phyloP scores from a whole-genome alignment of 169 alveolate genomes.

The Plasmodium vivax region DNA sequence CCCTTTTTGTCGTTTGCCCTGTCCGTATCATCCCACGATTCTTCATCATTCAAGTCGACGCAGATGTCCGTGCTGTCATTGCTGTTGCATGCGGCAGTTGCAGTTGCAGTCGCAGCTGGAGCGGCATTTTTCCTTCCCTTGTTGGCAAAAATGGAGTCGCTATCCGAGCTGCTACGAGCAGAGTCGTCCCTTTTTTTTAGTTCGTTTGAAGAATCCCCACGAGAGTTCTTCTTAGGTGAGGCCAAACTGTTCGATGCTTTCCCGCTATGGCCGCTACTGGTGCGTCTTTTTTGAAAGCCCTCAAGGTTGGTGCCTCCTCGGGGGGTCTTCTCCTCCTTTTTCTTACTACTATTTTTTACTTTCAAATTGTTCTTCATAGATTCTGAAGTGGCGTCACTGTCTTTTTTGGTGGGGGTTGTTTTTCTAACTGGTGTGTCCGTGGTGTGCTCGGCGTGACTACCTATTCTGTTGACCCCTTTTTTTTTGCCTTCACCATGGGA shows the following conservation, averaged over 20 bases:
- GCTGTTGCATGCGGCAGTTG: not conserved
- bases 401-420: not conserved
- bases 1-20: slow-evolving; percentile 1
- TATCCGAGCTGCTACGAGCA: not conserved
- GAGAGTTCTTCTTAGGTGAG: not conserved
- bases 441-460: not conserved
- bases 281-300: not conserved
- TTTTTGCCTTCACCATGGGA: not conserved
- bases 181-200: not conserved
- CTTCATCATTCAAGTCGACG: slow-evolving; percentile 66
- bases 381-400: not conserved
- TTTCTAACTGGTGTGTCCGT: not conserved
- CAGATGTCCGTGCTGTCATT: slow-evolving; percentile 36
- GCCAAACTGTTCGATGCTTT: not conserved
- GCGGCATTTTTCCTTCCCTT: not conserved
- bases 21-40: slow-evolving; percentile 58
- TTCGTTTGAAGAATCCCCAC: not conserved
- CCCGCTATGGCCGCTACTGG: not conserved
- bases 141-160: not conserved
- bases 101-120: too few species aligned
- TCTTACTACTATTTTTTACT: not conserved
- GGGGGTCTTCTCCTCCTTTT: not conserved
- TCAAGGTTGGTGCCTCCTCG: not conserved
- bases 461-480: not conserved
- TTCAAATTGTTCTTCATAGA: not conserved